Conservation (phyloP, 495 filamentous ascomycete species). For the Aspergillus funiculosus region DNA sequence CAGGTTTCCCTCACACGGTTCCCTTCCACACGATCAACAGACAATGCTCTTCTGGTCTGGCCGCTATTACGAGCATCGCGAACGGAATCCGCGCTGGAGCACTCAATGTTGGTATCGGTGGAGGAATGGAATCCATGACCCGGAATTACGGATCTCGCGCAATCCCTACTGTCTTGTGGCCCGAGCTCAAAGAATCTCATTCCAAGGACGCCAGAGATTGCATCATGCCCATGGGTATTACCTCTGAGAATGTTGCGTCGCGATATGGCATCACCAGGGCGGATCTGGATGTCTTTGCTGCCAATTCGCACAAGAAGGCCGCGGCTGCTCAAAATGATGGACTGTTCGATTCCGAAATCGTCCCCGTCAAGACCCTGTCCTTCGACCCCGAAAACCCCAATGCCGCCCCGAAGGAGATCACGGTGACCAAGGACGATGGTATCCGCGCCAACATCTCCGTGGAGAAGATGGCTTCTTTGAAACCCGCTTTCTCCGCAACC, state of each 20-base stretch:
- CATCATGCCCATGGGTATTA: constrained; percentile 90
- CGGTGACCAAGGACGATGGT: constrained; percentile 72
- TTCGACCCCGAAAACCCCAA: constrained; percentile 54
- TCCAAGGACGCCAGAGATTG: constrained; percentile 73
- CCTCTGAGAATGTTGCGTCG: constrained; percentile 82
- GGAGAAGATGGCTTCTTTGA: constrained; percentile 68
- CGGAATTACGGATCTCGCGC: constrained; percentile 77
- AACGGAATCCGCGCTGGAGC: constrained; percentile 65
- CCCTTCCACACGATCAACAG: constrained; percentile 82
- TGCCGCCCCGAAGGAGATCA: constrained; percentile 53
- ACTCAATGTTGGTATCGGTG: constrained; percentile 75
- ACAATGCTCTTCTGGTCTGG: constrained; percentile 73
- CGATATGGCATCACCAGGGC: constrained; percentile 66
- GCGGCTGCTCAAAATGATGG: constrained; percentile 61
- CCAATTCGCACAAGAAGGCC: constrained; percentile 65
- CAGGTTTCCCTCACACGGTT: constrained; percentile 67
- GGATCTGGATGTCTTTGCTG: constrained; percentile 82
- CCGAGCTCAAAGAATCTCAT: constrained; percentile 55
- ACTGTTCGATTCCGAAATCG: constrained; percentile 70
- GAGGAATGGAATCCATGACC: constrained; percentile 93
- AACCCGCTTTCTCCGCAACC: constrained; percentile 71
- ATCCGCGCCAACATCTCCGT: constrained; percentile 60
- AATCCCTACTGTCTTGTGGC: constrained; percentile 78
- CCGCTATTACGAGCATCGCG: constrained; percentile 64
- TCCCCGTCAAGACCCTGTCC: constrained; percentile 60